Base-by-base conservation (phyloP, 768 basidiomycete genomes). In the Sistotremastrum niveocremeum region DNA sequence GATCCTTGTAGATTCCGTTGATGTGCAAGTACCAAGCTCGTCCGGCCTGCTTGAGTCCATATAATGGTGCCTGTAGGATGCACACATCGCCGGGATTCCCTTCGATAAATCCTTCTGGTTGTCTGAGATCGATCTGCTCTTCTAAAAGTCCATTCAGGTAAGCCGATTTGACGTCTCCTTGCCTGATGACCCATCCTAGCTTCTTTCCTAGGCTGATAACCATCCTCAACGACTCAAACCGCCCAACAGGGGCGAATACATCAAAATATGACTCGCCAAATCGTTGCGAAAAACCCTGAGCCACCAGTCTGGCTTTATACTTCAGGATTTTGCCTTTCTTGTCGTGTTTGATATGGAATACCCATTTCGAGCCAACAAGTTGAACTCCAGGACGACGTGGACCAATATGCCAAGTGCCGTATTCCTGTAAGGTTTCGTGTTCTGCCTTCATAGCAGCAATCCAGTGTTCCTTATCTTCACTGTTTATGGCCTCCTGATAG, bases 211-310 rank as follows among this genome's bases (percentile, higher is more conserved):
- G 46, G 20, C 68, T 63, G 0, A 67, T 53, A 3, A 73, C 50
- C 4, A 64, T 51, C 0, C 60, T 52, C 41, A 67, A 59, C 0
- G 67, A 65, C 20, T 20, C 20, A 2, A 20, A 20, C 1, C 20
- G 20, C 20, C 20, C 20, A 20, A 20, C 20, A 20, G 20, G 20
- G 2, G 20, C 20, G 2, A 20, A 20, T 2, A 20, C 20, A 20
- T 20, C 20, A 2, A 20, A 20, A 2, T 20, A 20, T 20, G 20
- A 20, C 20, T 31, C 35, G 7, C 72, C 70, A 30, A 56, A 64
- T 0, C 65, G 51, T 44, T 70, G 68, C 28, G 66, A 51, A 51
- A 59, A 69, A 0, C 73, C 71, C 45, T 65, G 60, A 29, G 67
- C 63, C 0, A 75, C 66, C 29, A 65, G 59, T 0, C 63, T 56